These are phyloP conservation scores for Thalia dealbata DNA, from an alignment of 176 grass and related monocot genomes.

Conservation along the genomic window DNA sequence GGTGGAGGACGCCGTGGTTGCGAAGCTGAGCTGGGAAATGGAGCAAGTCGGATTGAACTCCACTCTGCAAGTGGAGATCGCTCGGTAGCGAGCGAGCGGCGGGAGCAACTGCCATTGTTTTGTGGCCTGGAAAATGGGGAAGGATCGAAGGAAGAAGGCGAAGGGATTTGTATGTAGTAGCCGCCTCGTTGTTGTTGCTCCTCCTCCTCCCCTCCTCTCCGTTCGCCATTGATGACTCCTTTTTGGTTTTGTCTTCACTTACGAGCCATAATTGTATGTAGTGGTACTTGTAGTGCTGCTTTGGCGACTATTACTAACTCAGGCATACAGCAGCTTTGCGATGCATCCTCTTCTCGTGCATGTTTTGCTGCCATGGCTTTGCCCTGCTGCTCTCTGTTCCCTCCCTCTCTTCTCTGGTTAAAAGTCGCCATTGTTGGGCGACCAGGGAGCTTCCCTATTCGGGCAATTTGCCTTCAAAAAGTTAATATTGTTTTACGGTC, in stretches of 20 bases:
- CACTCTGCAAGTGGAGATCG: slow-evolving; percentile 40
- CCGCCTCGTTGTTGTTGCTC: background rate
- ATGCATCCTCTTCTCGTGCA: background rate
- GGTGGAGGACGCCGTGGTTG: slow-evolving; percentile 35
- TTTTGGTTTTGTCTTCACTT: background rate
- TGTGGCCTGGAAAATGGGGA: background rate
- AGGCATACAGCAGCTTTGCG: background rate
- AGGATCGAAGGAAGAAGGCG: background rate
- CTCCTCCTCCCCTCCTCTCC: background rate
- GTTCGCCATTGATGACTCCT: background rate
- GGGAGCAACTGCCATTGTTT: background rate
- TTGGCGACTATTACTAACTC: background rate
- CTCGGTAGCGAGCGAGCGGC: slow-evolving; percentile 18
- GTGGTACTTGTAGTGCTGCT: background rate
- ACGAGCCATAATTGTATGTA: background rate
- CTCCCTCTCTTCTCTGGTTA: background rate
- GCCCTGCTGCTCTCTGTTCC: background rate
- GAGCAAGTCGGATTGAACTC: slow-evolving; percentile 55
- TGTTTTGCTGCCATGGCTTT: background rate
- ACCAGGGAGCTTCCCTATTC: background rate
- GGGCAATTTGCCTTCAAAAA: background rate
- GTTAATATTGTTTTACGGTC: no score
- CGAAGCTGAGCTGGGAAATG: slow-evolving; percentile 67
- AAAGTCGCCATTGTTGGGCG: slow-evolving; percentile 12
- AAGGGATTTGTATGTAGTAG: slow-evolving; percentile 18